A percentile compares a stretch with the other conserved stretches of the same genome.
Evolutionary conservation across 352 stramenopile genomes (phyloP).

Genomic region (Pythium pectinolyticum): DNA sequence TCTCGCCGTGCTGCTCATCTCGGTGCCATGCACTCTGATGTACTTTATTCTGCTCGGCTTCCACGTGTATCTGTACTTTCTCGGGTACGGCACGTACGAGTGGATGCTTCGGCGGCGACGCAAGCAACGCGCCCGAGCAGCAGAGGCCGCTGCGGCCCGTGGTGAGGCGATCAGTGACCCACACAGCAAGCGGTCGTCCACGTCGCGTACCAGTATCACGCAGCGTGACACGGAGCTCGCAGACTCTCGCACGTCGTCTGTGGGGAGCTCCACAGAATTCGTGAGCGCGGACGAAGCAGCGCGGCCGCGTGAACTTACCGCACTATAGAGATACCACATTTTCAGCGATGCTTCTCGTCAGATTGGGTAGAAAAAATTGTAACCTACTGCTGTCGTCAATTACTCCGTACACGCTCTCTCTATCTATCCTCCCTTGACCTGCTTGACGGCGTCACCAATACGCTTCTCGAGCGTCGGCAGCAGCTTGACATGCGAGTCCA

Average conservation of each 20-base stretch:
- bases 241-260: conserved; percentile 33
- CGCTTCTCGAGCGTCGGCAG: conserved; percentile 74
- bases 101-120: conserved; percentile 84
- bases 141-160: conserved; percentile 49
- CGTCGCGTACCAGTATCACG: conserved; percentile 27
- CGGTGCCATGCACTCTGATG: conserved; percentile 81
- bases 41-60: conserved; percentile 84
- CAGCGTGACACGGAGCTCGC: conserved; percentile 18
- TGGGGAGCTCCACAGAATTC: conserved; percentile 44
- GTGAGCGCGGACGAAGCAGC: conserved; percentile 20
- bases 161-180: conserved; percentile 27
- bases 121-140: conserved; percentile 42
- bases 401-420: not conserved
- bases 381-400: conserved; percentile 11
- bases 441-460: conserved; percentile 68
- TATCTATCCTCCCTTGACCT: conserved; percentile 53
- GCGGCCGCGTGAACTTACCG: conserved; percentile 15
- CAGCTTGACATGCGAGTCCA: conserved; percentile 77
- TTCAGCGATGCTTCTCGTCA: conserved; percentile 17
- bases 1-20: conserved; percentile 55
- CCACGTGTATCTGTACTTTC: conserved; percentile 73
- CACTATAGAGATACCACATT: conserved; percentile 21
- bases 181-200: conserved; percentile 19
- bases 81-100: conserved; percentile 87
- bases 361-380: too few species aligned